Evolutionary conservation across 208 protist species (phyloP).

Genomic region (Trypanosoma vivax): DNA sequence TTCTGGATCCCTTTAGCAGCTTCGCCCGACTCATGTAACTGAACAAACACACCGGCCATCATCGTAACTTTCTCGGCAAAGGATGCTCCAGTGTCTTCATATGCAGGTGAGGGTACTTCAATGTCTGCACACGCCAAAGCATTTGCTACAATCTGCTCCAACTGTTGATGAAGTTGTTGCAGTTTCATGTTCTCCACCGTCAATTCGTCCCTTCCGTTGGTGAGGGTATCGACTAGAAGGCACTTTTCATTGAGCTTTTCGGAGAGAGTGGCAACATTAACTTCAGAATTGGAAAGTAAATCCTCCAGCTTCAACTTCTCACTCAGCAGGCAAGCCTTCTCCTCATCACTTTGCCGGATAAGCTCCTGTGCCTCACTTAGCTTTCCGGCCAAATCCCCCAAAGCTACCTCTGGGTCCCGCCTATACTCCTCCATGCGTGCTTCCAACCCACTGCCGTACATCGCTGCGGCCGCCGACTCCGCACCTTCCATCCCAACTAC

Average conservation of each 20-base stretch:
- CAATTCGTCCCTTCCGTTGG: slow-evolving; percentile 11
- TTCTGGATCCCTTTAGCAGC: slow-evolving; percentile 31
- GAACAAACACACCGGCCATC: slow-evolving; percentile 35
- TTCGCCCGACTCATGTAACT: slow-evolving; percentile 1
- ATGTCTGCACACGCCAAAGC: slow-evolving; percentile 14
- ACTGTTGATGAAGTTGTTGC: slow-evolving; percentile 15
- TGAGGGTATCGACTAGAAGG: slow-evolving; percentile 9
- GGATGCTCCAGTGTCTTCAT: not conserved
- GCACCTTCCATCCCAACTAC: not conserved
- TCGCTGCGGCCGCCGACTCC: no score
- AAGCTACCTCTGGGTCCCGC: no score
- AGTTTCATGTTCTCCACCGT: slow-evolving; percentile 2
- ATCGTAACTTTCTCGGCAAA: slow-evolving; percentile 32
- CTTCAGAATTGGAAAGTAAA: not conserved
- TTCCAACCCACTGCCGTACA: no score
- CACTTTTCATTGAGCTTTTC: not conserved
- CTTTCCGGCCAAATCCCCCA: no score
- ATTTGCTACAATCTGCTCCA: slow-evolving; percentile 21
- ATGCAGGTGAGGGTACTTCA: not conserved
- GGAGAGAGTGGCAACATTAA: not conserved
- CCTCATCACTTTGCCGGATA: not conserved
- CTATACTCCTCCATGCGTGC: no score
- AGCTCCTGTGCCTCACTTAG: no score
- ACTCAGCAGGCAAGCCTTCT: not conserved
- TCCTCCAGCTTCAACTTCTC: not conserved